Evolutionary conservation across 2,329 filamentous ascomycete species (phyloP), one percentile per base, ranked within the genome.

Genomic region (Fusarium robinianum): DNA sequence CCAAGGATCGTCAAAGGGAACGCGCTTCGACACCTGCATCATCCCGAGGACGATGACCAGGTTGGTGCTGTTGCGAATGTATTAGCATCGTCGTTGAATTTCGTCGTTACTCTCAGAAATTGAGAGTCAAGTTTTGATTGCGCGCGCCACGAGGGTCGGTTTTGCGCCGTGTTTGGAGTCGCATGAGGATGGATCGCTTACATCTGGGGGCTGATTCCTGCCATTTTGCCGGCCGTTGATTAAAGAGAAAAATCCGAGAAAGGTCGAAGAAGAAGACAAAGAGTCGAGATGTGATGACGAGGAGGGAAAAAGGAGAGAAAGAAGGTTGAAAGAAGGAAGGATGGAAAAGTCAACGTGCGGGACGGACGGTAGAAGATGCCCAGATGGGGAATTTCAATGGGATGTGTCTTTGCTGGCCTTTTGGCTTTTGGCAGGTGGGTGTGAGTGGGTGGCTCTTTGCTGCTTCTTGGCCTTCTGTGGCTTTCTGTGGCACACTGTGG

Each of bases 1-100:
- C 32, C 72, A 70, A 30, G 80, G 90, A 66, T 97, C 86, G 19
- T 97, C 92, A 65, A 97, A 96, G 34, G 91, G 90, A 51, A 99
- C 84, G 73, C 86, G 89, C 82, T 97, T 97, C 62, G 90, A 88
- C 51, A 95, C 87, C 80, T 96, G 92, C 90, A 97, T 96, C 87
- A 96, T 95, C 68, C 88, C 88, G 61, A 96, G 83, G 76, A 95
- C 91, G 84, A 96, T 90, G 76, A 89, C 78, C 70, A 96, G 80
- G 80, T 96, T 96, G 71, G 88, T 89, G 64, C 90, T 95, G 71
- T 59, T 53, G 41, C 38, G 22, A 30, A 27, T 12, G 27, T 25
- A 39, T 67, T 55, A 67, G 63, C 41, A 51, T 49, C 40, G 19
- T 40, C 17, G 15, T 51, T 21, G 19, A 33, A 12, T n/a, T n/a